Conservation (phyloP, 441 rosid genomes). For the Erysimum cheiri region DNA sequence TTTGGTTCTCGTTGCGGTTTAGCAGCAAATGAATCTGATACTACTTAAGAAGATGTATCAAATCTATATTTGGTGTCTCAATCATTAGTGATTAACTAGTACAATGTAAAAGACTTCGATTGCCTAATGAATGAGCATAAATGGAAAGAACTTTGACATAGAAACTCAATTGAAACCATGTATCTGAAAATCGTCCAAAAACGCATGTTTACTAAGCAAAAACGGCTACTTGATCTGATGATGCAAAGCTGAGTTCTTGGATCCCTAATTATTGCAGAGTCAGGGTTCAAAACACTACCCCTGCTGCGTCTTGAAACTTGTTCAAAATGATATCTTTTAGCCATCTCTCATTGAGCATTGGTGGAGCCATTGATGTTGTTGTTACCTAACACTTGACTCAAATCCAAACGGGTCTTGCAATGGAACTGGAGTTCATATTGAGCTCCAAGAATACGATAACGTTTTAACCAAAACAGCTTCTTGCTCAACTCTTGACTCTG, state of each 20-base stretch:
- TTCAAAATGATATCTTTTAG: neutral
- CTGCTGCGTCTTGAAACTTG: neutral
- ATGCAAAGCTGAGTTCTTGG: neutral
- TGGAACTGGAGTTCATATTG: conserved; percentile 44
- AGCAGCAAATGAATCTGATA: too few relatives aligned
- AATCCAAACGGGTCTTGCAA: conserved; percentile 45
- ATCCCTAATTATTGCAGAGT: conserved; percentile 29
- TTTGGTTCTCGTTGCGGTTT: neutral
- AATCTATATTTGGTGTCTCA: too few relatives aligned
- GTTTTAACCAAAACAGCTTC: conserved; percentile 46
- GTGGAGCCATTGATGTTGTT: conserved; percentile 32
- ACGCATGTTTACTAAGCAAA: too few relatives aligned
- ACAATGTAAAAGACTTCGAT: too few relatives aligned
- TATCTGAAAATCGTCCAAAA: too few relatives aligned
- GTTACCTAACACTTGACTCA: conserved; percentile 29
- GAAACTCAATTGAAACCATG: too few relatives aligned
- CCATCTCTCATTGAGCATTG: conserved; percentile 19
- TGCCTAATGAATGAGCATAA: too few relatives aligned
- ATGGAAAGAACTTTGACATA: too few relatives aligned
- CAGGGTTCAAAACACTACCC: neutral
- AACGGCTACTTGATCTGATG: too few relatives aligned
- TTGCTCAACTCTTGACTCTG: conserved; percentile 45
- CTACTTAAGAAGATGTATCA: too few relatives aligned
- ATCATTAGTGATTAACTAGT: too few relatives aligned
- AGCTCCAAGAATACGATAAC: conserved; percentile 43